phyloP scores from a whole-genome alignment of 805 yeast species.

The Ogataea ganodermae region DNA sequence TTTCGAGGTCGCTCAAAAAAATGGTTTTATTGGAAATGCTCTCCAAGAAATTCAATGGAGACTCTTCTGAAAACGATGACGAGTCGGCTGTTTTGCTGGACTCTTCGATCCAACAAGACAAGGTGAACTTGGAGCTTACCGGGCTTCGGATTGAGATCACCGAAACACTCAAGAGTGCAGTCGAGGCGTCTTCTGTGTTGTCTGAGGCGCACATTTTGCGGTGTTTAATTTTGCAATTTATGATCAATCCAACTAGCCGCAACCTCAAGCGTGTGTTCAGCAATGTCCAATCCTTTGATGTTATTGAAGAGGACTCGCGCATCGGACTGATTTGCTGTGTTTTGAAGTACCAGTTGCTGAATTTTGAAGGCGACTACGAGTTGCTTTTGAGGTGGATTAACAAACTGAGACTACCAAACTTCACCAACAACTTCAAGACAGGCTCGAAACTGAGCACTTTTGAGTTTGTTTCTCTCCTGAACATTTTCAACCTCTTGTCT shows the following conservation, averaged over 20 bases:
- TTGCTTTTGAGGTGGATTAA: constrained; percentile 25
- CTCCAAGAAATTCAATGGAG: constrained; percentile 9
- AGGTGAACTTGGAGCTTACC: constrained; percentile 15
- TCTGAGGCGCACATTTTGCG: constrained; percentile 12
- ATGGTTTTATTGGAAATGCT: constrained; percentile 23
- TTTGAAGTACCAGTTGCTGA: constrained; percentile 28
- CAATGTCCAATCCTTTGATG: constrained; percentile 6
- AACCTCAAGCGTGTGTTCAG: constrained; percentile 22
- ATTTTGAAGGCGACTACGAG: constrained; percentile 16
- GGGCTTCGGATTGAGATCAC: constrained; percentile 16
- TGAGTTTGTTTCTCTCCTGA: constrained; percentile 30
- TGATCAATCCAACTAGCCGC: constrained; percentile 23
- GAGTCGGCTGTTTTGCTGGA: constrained; percentile 4
- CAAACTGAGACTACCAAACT: constrained; percentile 28
- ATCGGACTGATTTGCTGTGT: constrained; percentile 28
- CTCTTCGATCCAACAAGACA: constrained; percentile 12
- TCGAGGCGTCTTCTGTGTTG: constrained; percentile 6
- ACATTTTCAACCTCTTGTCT: constrained; percentile 23
- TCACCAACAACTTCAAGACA: constrained; percentile 19
- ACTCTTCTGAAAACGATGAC: constrained; percentile 5
- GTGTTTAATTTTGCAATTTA: constrained; percentile 21
- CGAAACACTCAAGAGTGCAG: constrained; percentile 14
- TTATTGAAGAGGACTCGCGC: constrained; percentile 16
- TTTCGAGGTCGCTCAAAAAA: constrained; percentile 18
- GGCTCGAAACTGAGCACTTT: constrained; percentile 28